A percentile compares a stretch with the other conserved stretches of the same genome.
Evolutionary conservation across 2,329 filamentous ascomycete genomes (phyloP).

Genomic region (Colletotrichum echinochloae): DNA sequence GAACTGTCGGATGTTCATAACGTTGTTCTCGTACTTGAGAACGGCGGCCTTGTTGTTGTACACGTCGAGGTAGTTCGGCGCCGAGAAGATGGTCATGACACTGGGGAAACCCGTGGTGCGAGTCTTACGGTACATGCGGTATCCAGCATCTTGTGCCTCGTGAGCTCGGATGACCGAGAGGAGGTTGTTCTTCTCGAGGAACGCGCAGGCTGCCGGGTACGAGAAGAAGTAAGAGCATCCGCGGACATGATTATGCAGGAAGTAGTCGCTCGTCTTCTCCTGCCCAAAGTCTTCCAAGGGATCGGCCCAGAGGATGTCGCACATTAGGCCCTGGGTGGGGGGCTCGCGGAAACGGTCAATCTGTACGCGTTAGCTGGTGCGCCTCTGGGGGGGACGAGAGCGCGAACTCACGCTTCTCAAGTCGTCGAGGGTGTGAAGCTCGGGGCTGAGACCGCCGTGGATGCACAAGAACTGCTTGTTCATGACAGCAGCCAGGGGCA

Average conservation of each 20-base stretch:
- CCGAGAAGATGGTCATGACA: slow-evolving; percentile 99
- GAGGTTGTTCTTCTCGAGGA: slow-evolving; percentile 98
- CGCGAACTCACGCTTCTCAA: slow-evolving; percentile 75
- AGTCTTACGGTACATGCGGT: slow-evolving; percentile 99
- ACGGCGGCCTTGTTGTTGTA: slow-evolving; percentile 99
- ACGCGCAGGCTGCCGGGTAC: slow-evolving; percentile 95
- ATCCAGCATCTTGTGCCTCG: slow-evolving; percentile 98
- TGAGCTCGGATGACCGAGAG: slow-evolving; percentile 97
- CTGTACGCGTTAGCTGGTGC: slow-evolving; percentile 55
- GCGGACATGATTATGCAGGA: slow-evolving; percentile 97
- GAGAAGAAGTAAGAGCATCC: slow-evolving; percentile 99
- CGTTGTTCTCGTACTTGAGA: slow-evolving; percentile 99
- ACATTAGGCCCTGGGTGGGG: slow-evolving; percentile 97
- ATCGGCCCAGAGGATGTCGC: slow-evolving; percentile 98
- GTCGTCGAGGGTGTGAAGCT: slow-evolving; percentile 95
- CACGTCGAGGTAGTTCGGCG: slow-evolving; percentile 97
- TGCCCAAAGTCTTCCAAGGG: slow-evolving; percentile 98
- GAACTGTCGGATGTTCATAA: slow-evolving; percentile 99
- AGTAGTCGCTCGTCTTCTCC: slow-evolving; percentile 98
- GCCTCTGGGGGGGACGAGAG: neutral
- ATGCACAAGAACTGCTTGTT: slow-evolving; percentile 99
- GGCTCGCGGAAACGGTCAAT: slow-evolving; percentile 98
- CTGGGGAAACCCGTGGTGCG: slow-evolving; percentile 97
- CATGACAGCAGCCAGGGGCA: slow-evolving; percentile 96
- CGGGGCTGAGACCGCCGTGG: slow-evolving; percentile 94